A percentile compares a stretch with the other conserved stretches of the same genome.
Conservation (phyloP, 2,329 filamentous ascomycete genomes). For the Microcera coccophila region DNA sequence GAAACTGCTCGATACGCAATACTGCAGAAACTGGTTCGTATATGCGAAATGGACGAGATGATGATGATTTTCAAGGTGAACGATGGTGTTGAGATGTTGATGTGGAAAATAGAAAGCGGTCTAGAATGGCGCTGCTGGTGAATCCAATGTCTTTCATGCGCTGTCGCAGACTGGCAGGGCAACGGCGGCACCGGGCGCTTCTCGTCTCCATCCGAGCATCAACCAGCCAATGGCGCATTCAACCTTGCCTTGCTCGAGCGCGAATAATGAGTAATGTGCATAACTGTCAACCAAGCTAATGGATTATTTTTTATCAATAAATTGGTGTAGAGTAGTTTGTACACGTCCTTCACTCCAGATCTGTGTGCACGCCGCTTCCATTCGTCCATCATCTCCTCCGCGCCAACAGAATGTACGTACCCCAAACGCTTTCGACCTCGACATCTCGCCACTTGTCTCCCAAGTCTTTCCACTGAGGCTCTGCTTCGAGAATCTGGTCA, state of each 20-base stretch:
- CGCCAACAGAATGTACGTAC: conserved; percentile 56
- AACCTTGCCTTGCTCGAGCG: conserved; percentile 8
- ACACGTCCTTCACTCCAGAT: too few species aligned
- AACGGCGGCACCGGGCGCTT: conserved; percentile 18
- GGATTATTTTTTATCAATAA: neutral
- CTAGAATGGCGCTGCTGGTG: conserved; percentile 20
- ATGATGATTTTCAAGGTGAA: neutral
- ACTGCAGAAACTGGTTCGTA: neutral
- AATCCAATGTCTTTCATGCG: conserved; percentile 25
- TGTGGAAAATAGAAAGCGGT: conserved; percentile 15
- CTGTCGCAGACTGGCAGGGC: conserved; percentile 33
- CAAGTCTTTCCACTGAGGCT: conserved; percentile 48
- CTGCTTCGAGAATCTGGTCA: conserved; percentile 52
- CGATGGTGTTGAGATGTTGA: conserved; percentile 20
- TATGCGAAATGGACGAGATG: neutral
- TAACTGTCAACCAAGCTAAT: conserved; percentile 6
- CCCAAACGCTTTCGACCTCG: conserved; percentile 58
- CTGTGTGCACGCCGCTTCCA: too few species aligned
- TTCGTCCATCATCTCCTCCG: conserved; percentile 35
- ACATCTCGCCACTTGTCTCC: conserved; percentile 50
- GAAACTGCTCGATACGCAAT: neutral
- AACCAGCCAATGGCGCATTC: conserved; percentile 20
- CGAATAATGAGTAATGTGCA: conserved; percentile 15
- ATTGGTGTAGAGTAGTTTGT: too few species aligned
- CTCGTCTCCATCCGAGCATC: conserved; percentile 8